Base-by-base conservation (phyloP, 2,329 filamentous ascomycete genomes). In the Waltergamsia citrina region DNA sequence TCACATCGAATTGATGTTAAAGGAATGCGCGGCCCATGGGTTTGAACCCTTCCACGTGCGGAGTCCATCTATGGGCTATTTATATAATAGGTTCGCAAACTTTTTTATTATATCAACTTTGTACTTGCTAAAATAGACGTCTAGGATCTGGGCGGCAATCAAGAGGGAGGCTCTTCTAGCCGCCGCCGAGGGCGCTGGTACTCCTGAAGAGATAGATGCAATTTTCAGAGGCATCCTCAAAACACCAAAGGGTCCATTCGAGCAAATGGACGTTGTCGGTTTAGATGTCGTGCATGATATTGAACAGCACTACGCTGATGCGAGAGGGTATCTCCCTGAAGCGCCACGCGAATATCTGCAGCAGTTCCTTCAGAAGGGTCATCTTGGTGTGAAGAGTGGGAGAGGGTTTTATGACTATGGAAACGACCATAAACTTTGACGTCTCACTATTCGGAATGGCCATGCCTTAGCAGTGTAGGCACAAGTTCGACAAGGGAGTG, bases 111-210 rank as follows among this genome's bases (percentile, higher is more conserved):
- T n/a, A n/a, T 7, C 4, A 4, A 18, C 9, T 3, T 8, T 3
- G 24, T 12, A 7, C 10, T 5, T 10, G 14, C 6, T 21, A 18
- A 16, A 9, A 27, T n/a, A 21, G 10, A 14, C 18, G 6, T 16
- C 6, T 16, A 54, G 51, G 7, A 54, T 53, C 17, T 54, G 51
- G 51, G 51, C 51, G 9, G 51, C 51, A 2, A 54, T 54, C 17
- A 54, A 54, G 15, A 36, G 51, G 31, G 51, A 54, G 22, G 51
- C 51, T 3, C 46, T 54, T 1, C 43, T 53, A 4, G 41, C 51
- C 1, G 51, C 51, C 5, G 44, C 51, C 7, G 51, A 54, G 30
- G 50, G 51, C 4, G 46, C 38, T 3, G 51, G 50, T 7, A 49
- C 49, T 3, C 51, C 51, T 0, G 39, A 50, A 29, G 51, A 54